Evolutionary conservation across 164 flowering plant species (phyloP), one percentile per base, ranked within the genome.

Genomic region (Tetrastigma voinierianum): DNA sequence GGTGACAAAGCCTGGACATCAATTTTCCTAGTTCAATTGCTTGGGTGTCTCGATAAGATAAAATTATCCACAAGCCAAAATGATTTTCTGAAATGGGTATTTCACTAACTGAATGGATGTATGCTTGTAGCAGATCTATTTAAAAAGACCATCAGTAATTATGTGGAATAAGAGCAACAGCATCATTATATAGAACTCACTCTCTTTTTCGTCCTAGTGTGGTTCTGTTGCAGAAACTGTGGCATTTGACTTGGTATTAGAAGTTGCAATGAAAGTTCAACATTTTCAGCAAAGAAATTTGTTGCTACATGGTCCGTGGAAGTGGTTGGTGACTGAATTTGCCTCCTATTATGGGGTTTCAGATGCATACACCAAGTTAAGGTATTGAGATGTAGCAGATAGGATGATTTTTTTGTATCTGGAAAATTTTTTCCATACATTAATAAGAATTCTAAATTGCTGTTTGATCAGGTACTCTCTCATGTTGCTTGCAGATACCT

Each of bases 141-240:
- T 25, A 25, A 5, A 25, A 32, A 0, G 40, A 32, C 40, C 40
- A 32, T 32, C 40, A 32, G 40, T 32, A 32, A 32, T 32, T 32
- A 32, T 0, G 6, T 32, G 40, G 40, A 32, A 32, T 32, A 2
- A 32, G 40, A 32, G 40, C 40, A 32, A 32, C 40, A 32, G 40
- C 6, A 32, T 32, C 40, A 32, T 32, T 32, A 32, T 0, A 32
- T 32, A 7, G 40, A 3, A 32, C 21, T 44, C 40, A 44, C 13
- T 46, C 14, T 19, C 16, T 14, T 44, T 10, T 18, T 18, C 45
- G 4, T 72, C 25, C 40, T 55, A 88, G 94, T 86, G 86, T 70
- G 94, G 94, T 44, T 78, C 86, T 55, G 82, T 90, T 70, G 96
- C 94, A 60, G 96, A 90, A 79, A 88, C 96, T 61, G 86, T 86